Base-by-base conservation (phyloP, 495 filamentous ascomycete species). In the Hypoxylon cercidicola region DNA sequence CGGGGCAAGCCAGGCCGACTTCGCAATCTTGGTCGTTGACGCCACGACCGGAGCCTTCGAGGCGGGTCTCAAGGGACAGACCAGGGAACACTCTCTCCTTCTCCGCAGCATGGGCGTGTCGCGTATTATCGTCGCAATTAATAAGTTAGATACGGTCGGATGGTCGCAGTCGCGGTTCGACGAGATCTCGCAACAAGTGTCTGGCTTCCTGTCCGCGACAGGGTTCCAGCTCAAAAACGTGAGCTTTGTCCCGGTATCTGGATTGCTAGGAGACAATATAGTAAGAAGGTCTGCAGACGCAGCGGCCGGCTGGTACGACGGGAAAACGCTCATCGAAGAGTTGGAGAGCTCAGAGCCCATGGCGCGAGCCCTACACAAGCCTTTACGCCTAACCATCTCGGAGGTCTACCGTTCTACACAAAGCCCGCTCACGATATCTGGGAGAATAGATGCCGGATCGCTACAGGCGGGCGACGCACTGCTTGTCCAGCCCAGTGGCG, bases 1-100 rank as follows among this genome's bases (percentile, higher is more conserved):
- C 3, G 95, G 95, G 0, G 93, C 93, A 20, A 92, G 90, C 39
- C 94, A 97, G 75, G 95, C 95, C 2, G 96, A 99, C 74, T 97
- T 98, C 73, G 96, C 94, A 0, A 90, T 99, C 8, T 81, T 99
- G 4, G 95, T 99, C 32, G 90, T 99, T 51, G 95, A 99, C 74
- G 88, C 95, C 19, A 87, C 88, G 50, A 89, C 84, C 0, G 93
- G 93, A 19, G 92, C 91, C 20, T 97, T 97, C 63, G 95, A 99
- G 73, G 90, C 92, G 0, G 95, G 95, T 0, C 82, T 99, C 35
- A 93, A 89, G 67, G 95, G 95, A 1, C 95, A 99, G 74, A 99
- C 95, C 0, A 92, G 90, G 72, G 96, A 99, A 67, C 95, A 99
- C 71, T 89, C 93, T 6, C 78, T 97, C 12, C 83, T 99, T 18